These are phyloP conservation scores for Colletotrichum paranaense DNA, from an alignment of 2,329 filamentous ascomycete species.

Conservation along the genomic window DNA sequence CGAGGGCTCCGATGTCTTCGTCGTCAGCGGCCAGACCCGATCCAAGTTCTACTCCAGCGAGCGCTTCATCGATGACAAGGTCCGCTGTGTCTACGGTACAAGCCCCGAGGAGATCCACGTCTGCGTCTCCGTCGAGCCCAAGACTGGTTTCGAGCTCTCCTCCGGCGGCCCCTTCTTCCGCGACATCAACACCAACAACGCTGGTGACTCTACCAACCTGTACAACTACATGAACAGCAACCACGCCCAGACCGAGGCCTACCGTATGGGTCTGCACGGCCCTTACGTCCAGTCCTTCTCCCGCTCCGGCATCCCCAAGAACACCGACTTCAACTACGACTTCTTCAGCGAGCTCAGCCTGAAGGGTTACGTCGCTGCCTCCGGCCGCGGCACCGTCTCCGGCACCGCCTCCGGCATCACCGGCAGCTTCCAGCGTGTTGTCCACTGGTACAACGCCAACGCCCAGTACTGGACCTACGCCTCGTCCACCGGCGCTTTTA, in stretches of 20 bases:
- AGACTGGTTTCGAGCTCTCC: constrained; percentile 62
- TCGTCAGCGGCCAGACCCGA: constrained; percentile 71
- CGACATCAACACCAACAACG: constrained; percentile 75
- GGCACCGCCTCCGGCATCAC: constrained; percentile 70
- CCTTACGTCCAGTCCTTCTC: constrained; percentile 73
- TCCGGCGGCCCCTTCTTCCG: constrained; percentile 76
- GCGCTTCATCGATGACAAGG: constrained; percentile 76
- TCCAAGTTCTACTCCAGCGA: constrained; percentile 78
- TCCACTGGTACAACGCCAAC: constrained; percentile 73
- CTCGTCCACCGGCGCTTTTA: constrained; percentile 65
- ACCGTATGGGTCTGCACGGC: constrained; percentile 72
- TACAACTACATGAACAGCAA: constrained; percentile 78
- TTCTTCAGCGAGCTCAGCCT: constrained; percentile 71
- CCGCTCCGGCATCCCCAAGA: constrained; percentile 64
- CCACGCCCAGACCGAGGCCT: constrained; percentile 72
- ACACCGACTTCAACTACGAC: constrained; percentile 60
- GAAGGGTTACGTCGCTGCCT: constrained; percentile 66
- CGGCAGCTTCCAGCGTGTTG: constrained; percentile 63
- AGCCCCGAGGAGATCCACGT: constrained; percentile 60
- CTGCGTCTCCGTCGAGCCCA: constrained; percentile 67
- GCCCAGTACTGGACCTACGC: constrained; percentile 76
- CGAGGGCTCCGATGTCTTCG: constrained; percentile 69
- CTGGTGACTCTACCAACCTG: constrained; percentile 65
- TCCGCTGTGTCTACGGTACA: constrained; percentile 69
- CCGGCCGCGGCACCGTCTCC: constrained; percentile 67